Conservation (phyloP, 805 yeast genomes). For the Candida dajiaensis region DNA sequence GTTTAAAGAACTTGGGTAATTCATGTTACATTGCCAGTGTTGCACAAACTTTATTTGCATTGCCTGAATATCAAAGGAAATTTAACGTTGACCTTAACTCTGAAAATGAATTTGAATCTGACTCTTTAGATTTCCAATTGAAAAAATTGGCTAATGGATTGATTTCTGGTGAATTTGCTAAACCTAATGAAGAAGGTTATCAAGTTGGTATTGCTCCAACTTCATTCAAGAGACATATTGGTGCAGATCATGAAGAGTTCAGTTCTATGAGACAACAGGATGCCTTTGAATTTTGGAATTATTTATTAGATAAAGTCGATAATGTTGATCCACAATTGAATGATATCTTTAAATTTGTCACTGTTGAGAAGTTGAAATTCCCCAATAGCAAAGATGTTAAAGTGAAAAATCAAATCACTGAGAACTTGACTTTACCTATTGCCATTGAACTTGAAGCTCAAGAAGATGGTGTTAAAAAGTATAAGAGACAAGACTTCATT, state of each 20-base stretch:
- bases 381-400: constrained; percentile 46
- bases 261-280: constrained; percentile 89
- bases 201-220: constrained; percentile 76
- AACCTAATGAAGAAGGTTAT: constrained; percentile 44
- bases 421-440: constrained; percentile 59
- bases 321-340: constrained; percentile 31
- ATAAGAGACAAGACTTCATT: constrained; percentile 31
- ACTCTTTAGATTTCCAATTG: constrained; percentile 68
- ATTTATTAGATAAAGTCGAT: constrained; percentile 60
- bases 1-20: constrained; percentile 85
- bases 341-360: constrained; percentile 54
- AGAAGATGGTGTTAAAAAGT: constrained; percentile 41
- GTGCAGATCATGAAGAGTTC: constrained; percentile 76
- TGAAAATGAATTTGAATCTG: constrained; percentile 33
- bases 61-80: constrained; percentile 26
- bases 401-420: constrained; percentile 48
- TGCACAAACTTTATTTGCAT: constrained; percentile 58
- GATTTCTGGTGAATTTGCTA: constrained; percentile 64
- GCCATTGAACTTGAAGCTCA: constrained; percentile 34
- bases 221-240: constrained; percentile 70
- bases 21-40: constrained; percentile 87
- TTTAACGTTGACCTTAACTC: constrained; percentile 26
- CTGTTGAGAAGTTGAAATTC: constrained; percentile 58
- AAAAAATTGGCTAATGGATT: constrained; percentile 78
- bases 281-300: constrained; percentile 82